Evolutionary conservation across 331 rosid species (phyloP), one percentile per base, ranked within the genome.

Genomic region (Telfairia occidentalis): DNA sequence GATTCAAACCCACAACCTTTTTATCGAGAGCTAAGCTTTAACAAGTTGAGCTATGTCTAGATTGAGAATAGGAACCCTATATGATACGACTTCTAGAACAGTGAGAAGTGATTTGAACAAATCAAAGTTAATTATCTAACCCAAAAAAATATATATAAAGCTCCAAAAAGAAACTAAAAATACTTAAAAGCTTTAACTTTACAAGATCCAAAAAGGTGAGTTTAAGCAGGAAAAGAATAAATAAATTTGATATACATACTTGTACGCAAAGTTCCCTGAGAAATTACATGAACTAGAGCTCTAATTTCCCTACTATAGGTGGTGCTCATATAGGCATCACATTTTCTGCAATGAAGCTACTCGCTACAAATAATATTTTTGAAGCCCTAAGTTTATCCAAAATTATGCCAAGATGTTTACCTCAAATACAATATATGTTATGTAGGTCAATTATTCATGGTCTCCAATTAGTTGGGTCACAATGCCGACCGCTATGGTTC

Each of bases 391-490:
- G 11, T 66, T 58, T 16, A 40, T 37, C 32, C 19, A 66, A 66
- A 66, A 12, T 37, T 66, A 37, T 11, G 53, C 53, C 52, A 66
- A 37, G 19, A 3, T 21, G 7, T 65, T 21, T 64, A 69, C 74
- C 35, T 66, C 32, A 40, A 64, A 66, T 23, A 66, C n/a, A 18
- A 59, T 2, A 16, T 18, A 42, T 37, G 49, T 66, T 37, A 5
- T 50, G 54, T 50, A 5, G 40, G 5, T 29, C 13, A 5, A 26
- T 76, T 64, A 65, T 26, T 64, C 61, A 23, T 48, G 57, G 46
- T 59, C 83, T 76, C 83, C 83, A 10, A 84, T 80, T 76, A 84
- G 46, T 73, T 80, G 77, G 78, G 77, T 80, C 18, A 81, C 79
- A 42, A 82, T 45, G 13, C 84, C 76, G 1, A 69, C 77, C 0